phyloP scores from a whole-genome alignment of 208 protist genomes.

The Blastocrithidia nonstop region DNA sequence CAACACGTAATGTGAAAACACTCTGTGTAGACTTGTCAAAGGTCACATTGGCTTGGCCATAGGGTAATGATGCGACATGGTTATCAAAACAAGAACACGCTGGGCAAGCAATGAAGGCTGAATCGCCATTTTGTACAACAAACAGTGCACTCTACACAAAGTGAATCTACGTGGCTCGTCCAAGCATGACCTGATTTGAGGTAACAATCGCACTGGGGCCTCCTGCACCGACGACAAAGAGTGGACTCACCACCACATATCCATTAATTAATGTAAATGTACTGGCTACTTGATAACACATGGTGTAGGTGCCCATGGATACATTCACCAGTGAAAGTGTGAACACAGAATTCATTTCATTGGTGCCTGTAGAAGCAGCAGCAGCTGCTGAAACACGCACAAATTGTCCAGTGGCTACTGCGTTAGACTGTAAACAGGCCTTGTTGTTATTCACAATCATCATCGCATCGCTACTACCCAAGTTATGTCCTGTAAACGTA shows the following conservation, averaged over 20 bases:
- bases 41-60: conserved; percentile 25
- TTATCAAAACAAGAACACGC: conserved; percentile 57
- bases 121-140: conserved; percentile 18
- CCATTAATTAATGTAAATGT: conserved; percentile 16
- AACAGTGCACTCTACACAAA: conserved; percentile 20
- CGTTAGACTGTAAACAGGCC: conserved; percentile 3
- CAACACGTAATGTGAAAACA: conserved; percentile 38
- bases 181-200: conserved; percentile 74
- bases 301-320: conserved; percentile 22
- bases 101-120: conserved; percentile 42
- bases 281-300: conserved; percentile 73
- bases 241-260: conserved; percentile 30
- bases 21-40: conserved; percentile 4
- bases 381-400: no score
- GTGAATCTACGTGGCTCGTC: conserved; percentile 44
- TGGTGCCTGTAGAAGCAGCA: no score
- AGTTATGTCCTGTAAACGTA: conserved; percentile 39
- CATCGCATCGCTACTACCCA: conserved; percentile 33
- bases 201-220: conserved; percentile 29
- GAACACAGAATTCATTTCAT: conserved; percentile 26
- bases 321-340: conserved; percentile 16
- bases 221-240: conserved; percentile 31
- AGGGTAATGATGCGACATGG: conserved; percentile 25
- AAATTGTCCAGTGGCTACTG: conserved; percentile 6
- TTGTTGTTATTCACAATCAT: conserved; percentile 30